phyloP scores from a whole-genome alignment of 2,329 filamentous ascomycete species.

The Pseudogymnoascus pannorum region DNA sequence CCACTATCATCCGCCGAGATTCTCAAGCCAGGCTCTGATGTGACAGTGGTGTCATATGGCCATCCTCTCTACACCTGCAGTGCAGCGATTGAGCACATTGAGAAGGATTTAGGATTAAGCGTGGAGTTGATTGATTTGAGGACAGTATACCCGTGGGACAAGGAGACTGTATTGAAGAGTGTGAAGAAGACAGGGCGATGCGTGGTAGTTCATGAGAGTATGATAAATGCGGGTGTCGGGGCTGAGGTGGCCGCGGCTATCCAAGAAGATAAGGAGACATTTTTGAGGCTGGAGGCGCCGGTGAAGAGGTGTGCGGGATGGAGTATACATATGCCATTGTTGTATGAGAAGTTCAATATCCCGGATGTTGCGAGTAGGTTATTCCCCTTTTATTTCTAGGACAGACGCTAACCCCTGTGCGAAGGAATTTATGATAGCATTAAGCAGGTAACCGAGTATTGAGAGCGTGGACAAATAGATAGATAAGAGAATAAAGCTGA shows the following conservation, averaged over 20 bases:
- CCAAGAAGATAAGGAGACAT: constrained; percentile 54
- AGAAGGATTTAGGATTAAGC: constrained; percentile 58
- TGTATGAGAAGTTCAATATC: constrained; percentile 58
- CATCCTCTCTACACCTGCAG: constrained; percentile 64
- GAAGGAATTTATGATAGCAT: constrained; percentile 31
- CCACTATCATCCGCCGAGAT: constrained; percentile 64
- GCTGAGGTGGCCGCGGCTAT: constrained; percentile 66
- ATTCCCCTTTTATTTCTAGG: background rate
- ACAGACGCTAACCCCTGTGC: constrained; percentile 14
- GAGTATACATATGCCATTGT: constrained; percentile 59
- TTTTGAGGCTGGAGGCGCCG: constrained; percentile 61
- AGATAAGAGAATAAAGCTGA: background rate
- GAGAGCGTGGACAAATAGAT: background rate
- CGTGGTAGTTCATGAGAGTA: constrained; percentile 67
- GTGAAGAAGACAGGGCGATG: constrained; percentile 64
- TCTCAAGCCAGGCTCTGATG: constrained; percentile 56
- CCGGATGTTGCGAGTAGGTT: constrained; percentile 63
- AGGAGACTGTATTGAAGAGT: constrained; percentile 56
- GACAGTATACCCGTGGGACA: constrained; percentile 68
- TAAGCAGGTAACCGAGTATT: constrained; percentile 27
- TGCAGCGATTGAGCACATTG: constrained; percentile 56
- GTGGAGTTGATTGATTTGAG: constrained; percentile 65
- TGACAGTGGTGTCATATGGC: constrained; percentile 64
- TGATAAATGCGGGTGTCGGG: constrained; percentile 66
- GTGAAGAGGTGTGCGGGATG: constrained; percentile 64